These are phyloP conservation scores for Mrakia blollopis DNA, from an alignment of 768 basidiomycete genomes.

Conservation along the genomic window DNA sequence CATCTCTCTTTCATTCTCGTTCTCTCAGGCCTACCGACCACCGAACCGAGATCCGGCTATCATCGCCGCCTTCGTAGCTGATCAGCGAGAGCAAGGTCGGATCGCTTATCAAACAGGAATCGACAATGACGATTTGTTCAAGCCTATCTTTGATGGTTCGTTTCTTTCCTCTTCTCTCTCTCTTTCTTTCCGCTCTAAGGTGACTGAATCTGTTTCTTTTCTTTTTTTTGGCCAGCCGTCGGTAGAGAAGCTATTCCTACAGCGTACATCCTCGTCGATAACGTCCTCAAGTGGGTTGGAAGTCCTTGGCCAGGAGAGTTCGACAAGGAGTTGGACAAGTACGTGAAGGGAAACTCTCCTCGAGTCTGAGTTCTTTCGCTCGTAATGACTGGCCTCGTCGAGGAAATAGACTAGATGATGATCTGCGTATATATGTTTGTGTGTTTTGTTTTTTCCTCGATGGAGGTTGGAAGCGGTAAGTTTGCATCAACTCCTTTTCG, in stretches of 20 bases:
- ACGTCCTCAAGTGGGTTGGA: neutral
- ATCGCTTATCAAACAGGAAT: neutral
- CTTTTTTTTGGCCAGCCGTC: neutral
- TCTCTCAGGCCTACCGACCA: neutral
- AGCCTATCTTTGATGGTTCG: conserved; percentile 5
- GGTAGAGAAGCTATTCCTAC: neutral
- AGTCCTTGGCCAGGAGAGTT: neutral
- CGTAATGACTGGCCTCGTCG: no score
- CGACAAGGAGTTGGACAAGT: neutral
- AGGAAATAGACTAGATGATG: no score
- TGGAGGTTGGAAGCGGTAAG: no score
- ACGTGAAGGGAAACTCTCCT: neutral
- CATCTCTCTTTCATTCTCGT: neutral
- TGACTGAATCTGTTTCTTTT: neutral
- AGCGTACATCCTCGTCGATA: neutral
- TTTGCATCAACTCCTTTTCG: no score
- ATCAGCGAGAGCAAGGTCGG: neutral
- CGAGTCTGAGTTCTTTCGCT: no score
- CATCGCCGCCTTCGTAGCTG: neutral
- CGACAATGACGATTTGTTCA: neutral
- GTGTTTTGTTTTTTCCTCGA: no score
- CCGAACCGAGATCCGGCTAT: neutral
- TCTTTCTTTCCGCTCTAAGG: neutral
- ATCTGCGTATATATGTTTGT: no score
- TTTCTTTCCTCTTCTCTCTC: neutral